These are phyloP conservation scores for Tubosaeta sp. DNA, from an alignment of 768 basidiomycete species.

Conservation along the genomic window DNA sequence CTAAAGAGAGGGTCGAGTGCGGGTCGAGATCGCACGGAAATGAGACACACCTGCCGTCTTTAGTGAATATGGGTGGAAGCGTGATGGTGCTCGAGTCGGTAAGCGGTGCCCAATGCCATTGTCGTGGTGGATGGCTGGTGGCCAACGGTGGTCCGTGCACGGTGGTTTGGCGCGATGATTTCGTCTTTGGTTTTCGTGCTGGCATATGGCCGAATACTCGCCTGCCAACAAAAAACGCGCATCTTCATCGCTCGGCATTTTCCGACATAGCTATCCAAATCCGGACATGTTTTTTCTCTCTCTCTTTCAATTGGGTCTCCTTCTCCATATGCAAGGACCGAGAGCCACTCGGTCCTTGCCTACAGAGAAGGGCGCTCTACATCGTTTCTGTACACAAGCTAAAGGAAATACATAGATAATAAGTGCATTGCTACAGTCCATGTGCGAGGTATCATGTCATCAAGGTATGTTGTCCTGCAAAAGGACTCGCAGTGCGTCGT, in stretches of 20 bases:
- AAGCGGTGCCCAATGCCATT: constrained; percentile 63
- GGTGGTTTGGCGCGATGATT: constrained; percentile 10
- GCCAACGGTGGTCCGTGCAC: constrained; percentile 17
- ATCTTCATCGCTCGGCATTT: constrained; percentile 19
- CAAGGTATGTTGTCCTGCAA: constrained; percentile 21
- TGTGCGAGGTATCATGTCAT: constrained; percentile 21
- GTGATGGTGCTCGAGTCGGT: constrained; percentile 63
- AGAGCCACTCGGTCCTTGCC: constrained; percentile 20
- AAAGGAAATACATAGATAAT: constrained; percentile 24
- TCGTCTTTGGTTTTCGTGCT: constrained; percentile 47
- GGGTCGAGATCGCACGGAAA: constrained; percentile 8
- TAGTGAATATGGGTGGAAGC: constrained; percentile 76
- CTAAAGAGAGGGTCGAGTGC: constrained; percentile 35
- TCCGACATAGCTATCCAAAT: constrained; percentile 12
- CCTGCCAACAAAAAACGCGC: constrained; percentile 19
- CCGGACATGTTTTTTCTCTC: constrained; percentile 6
- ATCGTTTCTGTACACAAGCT: background rate
- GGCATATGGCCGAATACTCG: constrained; percentile 16
- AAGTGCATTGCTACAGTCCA: constrained; percentile 20
- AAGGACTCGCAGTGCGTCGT: constrained; percentile 2
- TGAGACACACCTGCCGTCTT: constrained; percentile 71
- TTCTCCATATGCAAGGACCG: constrained; percentile 31
- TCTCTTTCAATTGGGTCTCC: background rate
- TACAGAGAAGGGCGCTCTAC: constrained; percentile 19
- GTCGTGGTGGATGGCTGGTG: constrained; percentile 7